These are phyloP conservation scores for Arabidopsis hybrid DNA, from an alignment of 441 rosid genomes.

Conservation along the genomic window DNA sequence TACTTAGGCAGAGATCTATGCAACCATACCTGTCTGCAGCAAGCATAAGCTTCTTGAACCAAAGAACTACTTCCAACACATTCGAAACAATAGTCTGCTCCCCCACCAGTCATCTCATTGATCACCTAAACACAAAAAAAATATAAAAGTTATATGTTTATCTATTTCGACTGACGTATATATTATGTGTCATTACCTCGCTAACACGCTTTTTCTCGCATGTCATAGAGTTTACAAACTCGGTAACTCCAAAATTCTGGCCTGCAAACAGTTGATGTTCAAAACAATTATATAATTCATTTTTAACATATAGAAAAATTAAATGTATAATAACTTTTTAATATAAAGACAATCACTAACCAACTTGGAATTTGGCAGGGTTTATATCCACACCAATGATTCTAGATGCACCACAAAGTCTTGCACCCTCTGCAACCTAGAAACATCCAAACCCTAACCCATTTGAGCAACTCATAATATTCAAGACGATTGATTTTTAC, in stretches of 20 bases:
- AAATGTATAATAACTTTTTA: too few relatives aligned
- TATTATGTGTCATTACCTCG: conserved; percentile 52
- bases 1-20: conserved; percentile 2
- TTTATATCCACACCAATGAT: conserved; percentile 80
- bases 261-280: conserved; percentile 43
- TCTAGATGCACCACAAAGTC: conserved; percentile 72
- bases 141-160: neutral
- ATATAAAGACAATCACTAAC: too few relatives aligned
- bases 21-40: conserved; percentile 69
- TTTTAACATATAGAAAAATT: neutral
- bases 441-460: conserved; percentile 27
- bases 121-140: conserved; percentile 56
- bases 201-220: conserved; percentile 56
- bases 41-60: conserved; percentile 80
- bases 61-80: conserved; percentile 73
- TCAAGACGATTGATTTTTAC: neutral
- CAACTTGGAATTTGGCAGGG: conserved; percentile 66
- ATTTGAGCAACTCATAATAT: neutral
- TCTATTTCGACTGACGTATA: neutral
- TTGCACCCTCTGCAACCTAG: conserved; percentile 88
- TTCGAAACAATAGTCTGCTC: conserved; percentile 94
- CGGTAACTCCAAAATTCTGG: conserved; percentile 70
- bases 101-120: conserved; percentile 77
- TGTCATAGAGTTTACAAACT: conserved; percentile 65
- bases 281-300: conserved; percentile 4